phyloP scores from a whole-genome alignment of 495 filamentous ascomycete species.

The Lasiosphaeria miniovina region DNA sequence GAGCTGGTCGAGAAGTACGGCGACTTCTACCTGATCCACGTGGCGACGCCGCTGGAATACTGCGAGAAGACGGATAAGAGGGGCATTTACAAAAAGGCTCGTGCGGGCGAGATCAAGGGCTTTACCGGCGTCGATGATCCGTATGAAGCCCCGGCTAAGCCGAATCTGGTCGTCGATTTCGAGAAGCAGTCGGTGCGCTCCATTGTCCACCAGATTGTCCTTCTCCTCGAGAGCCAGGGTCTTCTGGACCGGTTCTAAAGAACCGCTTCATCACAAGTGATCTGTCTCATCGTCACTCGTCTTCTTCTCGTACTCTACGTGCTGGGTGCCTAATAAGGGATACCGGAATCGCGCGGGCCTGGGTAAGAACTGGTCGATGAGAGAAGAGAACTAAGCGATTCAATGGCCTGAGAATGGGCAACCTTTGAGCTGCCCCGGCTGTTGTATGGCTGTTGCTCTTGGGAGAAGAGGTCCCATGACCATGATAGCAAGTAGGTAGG shows the following conservation, averaged over 20 bases:
- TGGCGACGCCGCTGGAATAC: conserved; percentile 86
- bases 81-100: conserved; percentile 82
- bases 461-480: no score
- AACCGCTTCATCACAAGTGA: neutral
- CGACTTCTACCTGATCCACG: conserved; percentile 91
- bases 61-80: conserved; percentile 93
- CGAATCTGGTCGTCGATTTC: conserved; percentile 79
- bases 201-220: conserved; percentile 93
- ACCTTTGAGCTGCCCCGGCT: no score
- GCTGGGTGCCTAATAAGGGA: no score
- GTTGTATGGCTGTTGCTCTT: no score
- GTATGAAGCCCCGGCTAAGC: conserved; percentile 81
- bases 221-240: conserved; percentile 88
- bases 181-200: conserved; percentile 85
- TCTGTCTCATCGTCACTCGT: neutral
- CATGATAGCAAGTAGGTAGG: no score
- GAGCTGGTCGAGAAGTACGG: conserved; percentile 85
- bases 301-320: neutral
- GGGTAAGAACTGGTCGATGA: no score
- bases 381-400: no score
- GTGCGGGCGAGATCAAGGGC: conserved; percentile 90
- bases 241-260: conserved; percentile 60
- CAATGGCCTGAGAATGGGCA: no score
- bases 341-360: no score
- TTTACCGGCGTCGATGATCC: conserved; percentile 99